These are phyloP conservation scores for Teunomyces lycoperdinae DNA, from an alignment of 805 yeast species.

Conservation along the genomic window DNA sequence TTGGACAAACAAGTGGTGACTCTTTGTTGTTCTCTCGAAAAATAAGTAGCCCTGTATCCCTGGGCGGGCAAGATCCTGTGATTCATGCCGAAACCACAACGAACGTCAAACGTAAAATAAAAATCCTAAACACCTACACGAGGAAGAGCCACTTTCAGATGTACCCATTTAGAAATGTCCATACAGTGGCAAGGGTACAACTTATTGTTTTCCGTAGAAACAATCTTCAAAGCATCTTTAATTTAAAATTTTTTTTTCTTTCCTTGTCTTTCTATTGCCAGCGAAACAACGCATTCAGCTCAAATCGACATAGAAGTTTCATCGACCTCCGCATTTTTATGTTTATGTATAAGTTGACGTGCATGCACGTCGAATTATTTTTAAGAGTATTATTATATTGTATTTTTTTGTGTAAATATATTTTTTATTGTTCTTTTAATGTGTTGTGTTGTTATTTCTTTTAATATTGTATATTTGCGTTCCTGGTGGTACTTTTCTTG, in stretches of 20 bases:
- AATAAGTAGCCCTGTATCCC: not conserved
- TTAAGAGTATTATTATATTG: not conserved
- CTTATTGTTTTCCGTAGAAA: not conserved
- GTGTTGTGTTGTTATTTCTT: not conserved
- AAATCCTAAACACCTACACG: too few relatives aligned
- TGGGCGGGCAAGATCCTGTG: not conserved
- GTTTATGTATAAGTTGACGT: not conserved
- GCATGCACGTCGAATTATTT: not conserved
- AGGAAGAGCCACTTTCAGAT: too few relatives aligned
- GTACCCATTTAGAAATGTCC: too few relatives aligned
- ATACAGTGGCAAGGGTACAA: too few relatives aligned
- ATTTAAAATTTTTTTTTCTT: not conserved
- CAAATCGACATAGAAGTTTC: not conserved
- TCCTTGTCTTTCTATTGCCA: not conserved
- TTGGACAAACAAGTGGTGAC: not conserved
- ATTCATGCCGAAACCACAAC: not conserved
- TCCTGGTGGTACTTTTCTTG: not conserved
- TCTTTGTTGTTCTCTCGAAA: not conserved
- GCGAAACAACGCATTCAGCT: not conserved
- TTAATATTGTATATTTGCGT: not conserved
- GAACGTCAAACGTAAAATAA: not conserved
- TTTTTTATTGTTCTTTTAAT: not conserved
- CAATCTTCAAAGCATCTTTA: not conserved
- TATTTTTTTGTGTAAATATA: not conserved
- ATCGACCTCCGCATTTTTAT: slow-evolving; percentile 1